Evolutionary conservation across 1,284 basidiomycete species (phyloP), one percentile per base, ranked within the genome.

Genomic region (Cerrena zonata): DNA sequence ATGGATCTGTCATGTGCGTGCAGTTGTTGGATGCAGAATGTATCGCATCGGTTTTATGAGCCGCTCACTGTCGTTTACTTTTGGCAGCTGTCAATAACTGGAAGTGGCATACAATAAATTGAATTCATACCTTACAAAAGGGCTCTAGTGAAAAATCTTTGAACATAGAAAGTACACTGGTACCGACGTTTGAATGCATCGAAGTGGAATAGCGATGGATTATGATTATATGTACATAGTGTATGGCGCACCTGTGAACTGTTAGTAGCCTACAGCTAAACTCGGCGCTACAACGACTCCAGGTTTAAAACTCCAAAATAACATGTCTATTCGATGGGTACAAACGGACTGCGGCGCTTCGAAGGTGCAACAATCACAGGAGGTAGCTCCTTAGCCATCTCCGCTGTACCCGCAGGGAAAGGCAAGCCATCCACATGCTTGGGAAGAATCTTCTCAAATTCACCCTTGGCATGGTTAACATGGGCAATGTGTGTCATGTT

Each of bases 401-500:
- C 82, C 51, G 74, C 77, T 11, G 90, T 94, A 34, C 91, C 94
- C 24, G 91, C 93, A 1, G 94, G 95, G 76, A 95, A 94, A 10
- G 95, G 94, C 53, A 99, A 72, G 55, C 84, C 80, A 52, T 81
- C 77, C 4, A 98, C 80, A 45, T 91, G 89, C 58, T 85, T 86
- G 1, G 91, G 88, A 19, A 97, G 69, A 56, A 93, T 84, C 64
- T 91, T 87, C 56, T 89, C 84, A 57, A 85, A 84, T 49, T 86
- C 69, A n/a, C 90, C 91, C 57, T 86, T 84, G 37, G 78, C 78
- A 58, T 88, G 79, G 59, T 86, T 82, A 49, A 79, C 77, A 52
- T 72, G 74, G 5, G 84, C 78, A 42, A 80, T 66, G 49, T 79
- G 79, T 27, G 72, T 64, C 70, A 92, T 75, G 65, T 84, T 90